These are phyloP conservation scores for Margaritispora aquatica DNA, from an alignment of 495 filamentous ascomycete genomes.

Conservation along the genomic window DNA sequence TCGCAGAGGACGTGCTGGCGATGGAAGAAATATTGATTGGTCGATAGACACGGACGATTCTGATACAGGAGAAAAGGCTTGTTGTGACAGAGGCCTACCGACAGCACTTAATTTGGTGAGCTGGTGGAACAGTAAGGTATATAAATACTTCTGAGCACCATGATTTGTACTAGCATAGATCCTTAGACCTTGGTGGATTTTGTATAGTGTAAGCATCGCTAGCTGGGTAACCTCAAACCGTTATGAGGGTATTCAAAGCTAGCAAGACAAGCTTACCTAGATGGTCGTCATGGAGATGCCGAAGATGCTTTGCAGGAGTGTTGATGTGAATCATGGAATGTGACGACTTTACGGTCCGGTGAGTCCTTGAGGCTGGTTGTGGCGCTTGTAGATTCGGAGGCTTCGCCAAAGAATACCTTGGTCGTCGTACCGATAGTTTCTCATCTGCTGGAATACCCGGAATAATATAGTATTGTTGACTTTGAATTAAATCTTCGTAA, in stretches of 20 bases:
- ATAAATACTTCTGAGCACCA: too few species aligned
- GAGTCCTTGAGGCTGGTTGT: neutral
- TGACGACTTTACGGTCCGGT: neutral
- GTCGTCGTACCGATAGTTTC: too few species aligned
- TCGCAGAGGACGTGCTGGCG: neutral
- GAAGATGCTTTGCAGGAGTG: neutral
- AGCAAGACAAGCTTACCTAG: neutral
- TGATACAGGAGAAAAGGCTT: slow-evolving; percentile 5
- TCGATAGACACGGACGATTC: slow-evolving; percentile 5
- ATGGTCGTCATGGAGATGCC: neutral
- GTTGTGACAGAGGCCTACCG: neutral
- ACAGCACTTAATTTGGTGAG: neutral
- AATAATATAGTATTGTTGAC: neutral
- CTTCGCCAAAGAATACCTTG: too few species aligned
- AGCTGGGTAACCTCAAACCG: neutral
- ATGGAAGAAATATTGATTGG: slow-evolving; percentile 3
- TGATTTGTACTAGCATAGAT: too few species aligned
- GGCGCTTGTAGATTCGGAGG: neutral
- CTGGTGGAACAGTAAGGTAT: neutral
- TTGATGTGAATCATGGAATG: neutral
- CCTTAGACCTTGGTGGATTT: too few species aligned
- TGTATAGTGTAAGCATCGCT: neutral
- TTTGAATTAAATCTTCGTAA: neutral
- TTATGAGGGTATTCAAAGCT: neutral
- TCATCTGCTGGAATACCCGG: too few species aligned